phyloP scores from a whole-genome alignment of 2,329 filamentous ascomycete species.

The Aspergillus piperis region DNA sequence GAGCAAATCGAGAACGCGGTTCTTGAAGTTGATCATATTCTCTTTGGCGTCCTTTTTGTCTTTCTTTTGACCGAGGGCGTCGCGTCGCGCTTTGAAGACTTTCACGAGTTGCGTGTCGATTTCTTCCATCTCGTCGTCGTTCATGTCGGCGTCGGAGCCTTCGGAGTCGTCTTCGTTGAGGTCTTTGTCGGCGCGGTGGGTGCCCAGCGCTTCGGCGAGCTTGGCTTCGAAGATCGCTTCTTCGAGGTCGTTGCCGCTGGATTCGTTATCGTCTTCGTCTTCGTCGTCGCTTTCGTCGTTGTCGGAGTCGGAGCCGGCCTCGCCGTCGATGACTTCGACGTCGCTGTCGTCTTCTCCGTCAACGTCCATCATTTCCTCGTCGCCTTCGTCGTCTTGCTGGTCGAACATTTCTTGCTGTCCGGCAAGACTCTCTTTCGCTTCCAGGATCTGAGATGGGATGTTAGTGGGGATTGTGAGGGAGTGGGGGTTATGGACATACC shows the following conservation, averaged over 20 bases:
- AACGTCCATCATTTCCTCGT: constrained; percentile 51
- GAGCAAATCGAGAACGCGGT: constrained; percentile 84
- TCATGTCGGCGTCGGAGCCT: constrained; percentile 75
- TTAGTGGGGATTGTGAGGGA: background rate
- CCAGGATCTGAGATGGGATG: constrained; percentile 59
- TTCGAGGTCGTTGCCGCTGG: constrained; percentile 42
- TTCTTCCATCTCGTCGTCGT: constrained; percentile 92
- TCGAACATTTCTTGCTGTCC: constrained; percentile 88
- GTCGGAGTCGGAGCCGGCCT: constrained; percentile 33
- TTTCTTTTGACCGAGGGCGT: constrained; percentile 71
- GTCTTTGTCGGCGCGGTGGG: constrained; percentile 61
- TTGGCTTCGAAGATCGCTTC: constrained; percentile 69
- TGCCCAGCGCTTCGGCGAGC: constrained; percentile 75
- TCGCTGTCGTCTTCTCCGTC: constrained; percentile 43
- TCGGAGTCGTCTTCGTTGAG: constrained; percentile 57
- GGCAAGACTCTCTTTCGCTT: constrained; percentile 75
- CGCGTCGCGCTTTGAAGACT: constrained; percentile 77
- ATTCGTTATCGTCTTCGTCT: constrained; percentile 27
- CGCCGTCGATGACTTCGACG: constrained; percentile 41
- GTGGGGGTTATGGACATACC: constrained; percentile 29
- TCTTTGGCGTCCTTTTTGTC: constrained; percentile 85
- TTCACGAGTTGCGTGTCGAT: constrained; percentile 80
- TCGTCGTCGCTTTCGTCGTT: constrained; percentile 42
- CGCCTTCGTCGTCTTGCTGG: constrained; percentile 62
- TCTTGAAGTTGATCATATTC: constrained; percentile 91